Evolutionary conservation across 139 green algal species (phyloP), one percentile per base, ranked within the genome.

Genomic region (Chlamydomonas eustigma): DNA sequence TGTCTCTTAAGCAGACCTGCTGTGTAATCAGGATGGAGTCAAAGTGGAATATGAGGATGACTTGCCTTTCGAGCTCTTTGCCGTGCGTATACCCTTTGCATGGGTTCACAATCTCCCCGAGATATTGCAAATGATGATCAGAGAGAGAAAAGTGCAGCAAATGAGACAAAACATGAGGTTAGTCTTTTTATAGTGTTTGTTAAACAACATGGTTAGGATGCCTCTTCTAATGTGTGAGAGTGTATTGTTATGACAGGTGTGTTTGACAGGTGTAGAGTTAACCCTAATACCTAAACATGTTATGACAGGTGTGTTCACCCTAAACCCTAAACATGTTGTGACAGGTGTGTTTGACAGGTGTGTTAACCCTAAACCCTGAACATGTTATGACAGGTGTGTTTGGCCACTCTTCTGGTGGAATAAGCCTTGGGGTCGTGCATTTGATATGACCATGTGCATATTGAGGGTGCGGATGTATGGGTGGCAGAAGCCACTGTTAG

Each of bases 341-440:
- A n/a, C n/a, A n/a, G n/a, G n/a, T n/a, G n/a, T n/a, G n/a, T n/a
- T n/a, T n/a, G n/a, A n/a, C n/a, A n/a, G n/a, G n/a, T n/a, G n/a
- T n/a, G n/a, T n/a, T n/a, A n/a, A n/a, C n/a, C n/a, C n/a, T 58
- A 18, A 58, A 28, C 44, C 44, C 44, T 58, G 12, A 12, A 28
- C 18, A 18, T 12, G 12, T 58, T 18, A 58, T 58, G 12, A 28
- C 52, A 68, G 52, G 52, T 68, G 52, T 68, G 52, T 50, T 25
- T 73, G 66, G 66, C 66, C 31, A n/a, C 66, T 73, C 36, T 73
- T 73, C 66, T 73, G 66, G 66, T 75, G 69, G 69, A 25, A 18
- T 2, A 36, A 37, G 69, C 69, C 69, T 30, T 39, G 38, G 5
- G 69, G 69, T 4, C 69, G 69, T 4, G 69, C 69, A 30, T 75